A percentile compares a stretch with the other conserved stretches of the same genome.
Conservation (phyloP, 305 asterid genomes). For the Fraxinus dipetala region DNA sequence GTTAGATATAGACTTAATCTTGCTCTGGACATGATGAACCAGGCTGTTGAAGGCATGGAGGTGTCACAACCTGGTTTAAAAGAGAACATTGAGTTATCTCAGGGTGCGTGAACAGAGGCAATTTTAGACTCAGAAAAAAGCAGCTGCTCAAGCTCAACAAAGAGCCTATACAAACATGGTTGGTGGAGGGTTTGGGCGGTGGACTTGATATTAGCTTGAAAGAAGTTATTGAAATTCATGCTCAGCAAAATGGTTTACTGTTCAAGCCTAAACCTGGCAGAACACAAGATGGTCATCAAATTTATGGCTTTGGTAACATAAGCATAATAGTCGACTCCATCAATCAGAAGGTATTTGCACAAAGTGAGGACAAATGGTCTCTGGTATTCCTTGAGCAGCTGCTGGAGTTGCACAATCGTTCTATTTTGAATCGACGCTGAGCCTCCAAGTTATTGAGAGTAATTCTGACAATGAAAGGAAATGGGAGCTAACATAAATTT, state of each 20-base stretch:
- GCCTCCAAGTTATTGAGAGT: constrained; percentile 4
- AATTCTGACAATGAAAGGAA: constrained; percentile 7
- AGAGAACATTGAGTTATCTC: constrained; percentile 63
- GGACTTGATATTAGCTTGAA: constrained; percentile 70
- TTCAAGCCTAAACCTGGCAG: constrained; percentile 89
- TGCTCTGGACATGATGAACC: constrained; percentile 83
- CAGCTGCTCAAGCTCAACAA: constrained; percentile 71
- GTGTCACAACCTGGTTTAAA: constrained; percentile 75
- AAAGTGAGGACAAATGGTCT: constrained; percentile 68
- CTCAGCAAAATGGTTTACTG: constrained; percentile 69
- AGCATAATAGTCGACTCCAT: constrained; percentile 70
- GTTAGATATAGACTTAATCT: constrained; percentile 55
- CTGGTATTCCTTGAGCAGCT: constrained; percentile 75
- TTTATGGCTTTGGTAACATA: constrained; percentile 77
- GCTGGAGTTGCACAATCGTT: constrained; percentile 62
- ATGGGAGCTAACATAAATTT: not conserved
- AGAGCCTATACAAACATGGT: constrained; percentile 37
- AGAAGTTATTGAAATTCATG: constrained; percentile 73
- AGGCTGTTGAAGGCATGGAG: constrained; percentile 86
- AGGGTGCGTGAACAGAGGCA: constrained; percentile 74
- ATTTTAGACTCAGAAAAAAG: constrained; percentile 73
- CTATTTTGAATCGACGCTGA: constrained; percentile 52
- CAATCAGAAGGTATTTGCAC: constrained; percentile 78
- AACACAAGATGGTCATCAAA: constrained; percentile 84
- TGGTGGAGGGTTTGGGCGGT: constrained; percentile 37